Evolutionary conservation across 805 yeast species (phyloP).

Genomic region (Grigorovia humatica): DNA sequence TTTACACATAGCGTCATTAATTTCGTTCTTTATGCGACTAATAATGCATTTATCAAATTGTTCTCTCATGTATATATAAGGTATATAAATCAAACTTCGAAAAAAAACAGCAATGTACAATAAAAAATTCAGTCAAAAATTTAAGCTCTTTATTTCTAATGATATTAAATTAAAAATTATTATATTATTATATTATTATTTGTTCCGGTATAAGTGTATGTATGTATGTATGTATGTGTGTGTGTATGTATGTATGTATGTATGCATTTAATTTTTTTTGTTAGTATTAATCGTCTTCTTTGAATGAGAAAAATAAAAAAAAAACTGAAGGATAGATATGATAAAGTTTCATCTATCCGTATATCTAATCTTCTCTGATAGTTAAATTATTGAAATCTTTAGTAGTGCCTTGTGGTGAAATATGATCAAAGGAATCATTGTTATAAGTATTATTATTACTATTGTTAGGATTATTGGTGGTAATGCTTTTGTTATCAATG

Average conservation of each 20-base stretch:
- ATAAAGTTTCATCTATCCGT: not conserved
- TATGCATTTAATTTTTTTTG: not conserved
- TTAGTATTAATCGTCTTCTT: not conserved
- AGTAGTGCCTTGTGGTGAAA: constrained; percentile 3
- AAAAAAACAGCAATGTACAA: too few relatives aligned
- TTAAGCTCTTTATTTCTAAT: not conserved
- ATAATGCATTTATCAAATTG: too few relatives aligned
- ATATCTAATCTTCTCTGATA: constrained; percentile 1
- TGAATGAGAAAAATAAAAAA: not conserved
- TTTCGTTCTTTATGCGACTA: not conserved
- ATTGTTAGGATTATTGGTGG: not conserved
- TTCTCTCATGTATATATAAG: not conserved
- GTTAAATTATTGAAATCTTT: constrained; percentile 2
- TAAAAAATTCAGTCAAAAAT: too few relatives aligned
- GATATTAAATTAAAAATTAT: too few relatives aligned
- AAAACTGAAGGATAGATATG: not conserved
- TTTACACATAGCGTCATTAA: not conserved
- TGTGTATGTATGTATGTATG: not conserved
- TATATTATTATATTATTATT: too few relatives aligned
- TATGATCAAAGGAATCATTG: not conserved
- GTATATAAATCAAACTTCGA: not conserved
- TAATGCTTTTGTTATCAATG: not conserved
- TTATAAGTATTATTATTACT: not conserved
- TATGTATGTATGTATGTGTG: not conserved
- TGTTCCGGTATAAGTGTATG: not conserved